Percentiles rank a stretch among this genome's conserved stretches.
Conservation (phyloP, 2,329 filamentous ascomycete species). For the Fusarium scirpi region DNA sequence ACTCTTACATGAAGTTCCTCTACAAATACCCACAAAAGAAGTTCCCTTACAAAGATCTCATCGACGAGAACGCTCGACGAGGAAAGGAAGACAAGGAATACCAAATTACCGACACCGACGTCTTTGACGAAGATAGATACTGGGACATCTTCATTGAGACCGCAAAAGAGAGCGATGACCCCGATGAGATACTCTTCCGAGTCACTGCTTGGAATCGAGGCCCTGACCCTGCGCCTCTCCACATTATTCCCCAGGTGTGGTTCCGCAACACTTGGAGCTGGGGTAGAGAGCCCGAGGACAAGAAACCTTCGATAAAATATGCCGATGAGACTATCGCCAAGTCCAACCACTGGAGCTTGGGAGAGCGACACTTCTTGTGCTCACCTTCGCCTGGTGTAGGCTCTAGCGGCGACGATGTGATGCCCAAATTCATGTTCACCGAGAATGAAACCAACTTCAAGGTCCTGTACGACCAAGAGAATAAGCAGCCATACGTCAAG, state of each 20-base stretch:
- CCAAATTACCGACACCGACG: slow-evolving; percentile 88
- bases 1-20: slow-evolving; percentile 98
- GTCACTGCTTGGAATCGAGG: slow-evolving; percentile 97
- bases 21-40: slow-evolving; percentile 96
- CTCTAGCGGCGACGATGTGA: slow-evolving; percentile 81
- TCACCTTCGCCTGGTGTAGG: slow-evolving; percentile 92
- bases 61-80: slow-evolving; percentile 84
- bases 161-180: slow-evolving; percentile 91
- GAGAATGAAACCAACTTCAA: slow-evolving; percentile 95
- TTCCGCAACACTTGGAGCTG: slow-evolving; percentile 98
- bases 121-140: slow-evolving; percentile 90
- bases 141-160: slow-evolving; percentile 99
- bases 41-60: slow-evolving; percentile 91
- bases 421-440: slow-evolving; percentile 89
- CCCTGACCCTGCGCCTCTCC: slow-evolving; percentile 87
- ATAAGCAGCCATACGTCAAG: slow-evolving; percentile 88
- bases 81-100: slow-evolving; percentile 85
- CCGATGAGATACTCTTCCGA: slow-evolving; percentile 91
- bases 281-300: slow-evolving; percentile 80
- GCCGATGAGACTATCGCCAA: slow-evolving; percentile 75
- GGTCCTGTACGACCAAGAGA: slow-evolving; percentile 79
- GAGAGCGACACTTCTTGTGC: slow-evolving; percentile 84
- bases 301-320: slow-evolving; percentile 82
- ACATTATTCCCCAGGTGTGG: slow-evolving; percentile 95
- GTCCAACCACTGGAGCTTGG: slow-evolving; percentile 83